Base-by-base conservation (phyloP, 225 moss, liverwort and hornwort genomes). In the Marchantia polymorpha region DNA sequence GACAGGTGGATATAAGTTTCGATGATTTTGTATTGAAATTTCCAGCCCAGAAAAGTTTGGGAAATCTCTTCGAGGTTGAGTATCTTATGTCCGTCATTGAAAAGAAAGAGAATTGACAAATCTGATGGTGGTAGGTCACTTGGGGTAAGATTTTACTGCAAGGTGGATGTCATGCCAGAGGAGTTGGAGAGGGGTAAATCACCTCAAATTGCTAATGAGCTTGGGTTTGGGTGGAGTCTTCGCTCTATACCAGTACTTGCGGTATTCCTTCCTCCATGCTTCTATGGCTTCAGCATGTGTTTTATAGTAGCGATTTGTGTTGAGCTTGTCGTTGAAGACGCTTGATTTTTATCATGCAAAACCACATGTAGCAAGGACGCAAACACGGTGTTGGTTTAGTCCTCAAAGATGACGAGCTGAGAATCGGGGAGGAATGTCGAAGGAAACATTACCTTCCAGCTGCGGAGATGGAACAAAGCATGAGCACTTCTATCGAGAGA, bases 221-320 rank as follows among this genome's bases (percentile, higher is more conserved):
- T 79, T 64, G 30, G 73, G 29, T 61, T 76, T 59, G 51, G 61
- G 30, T n/a, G 81, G 83, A 16, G 83, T 81, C 59, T 82, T 79
- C 51, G 79, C 75, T 25, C 79, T 75, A 72, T 87, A 84, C 75
- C 83, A 87, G 58, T 81, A 87, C 61, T 79, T 84, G n/a, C 83
- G 81, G 76, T 87, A 87, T 47, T 84, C 83, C 64, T 77, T 82
- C 31, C 86, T 83, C 79, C 69, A 80, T 55, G 67, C 71, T 13
- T 92, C 93, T 59, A 95, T 84, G 7, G 59, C 80, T 30, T 85
- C 84, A 56, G 25, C 53, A 31, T 91, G 79, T 23, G 49, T 81
- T 13, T 61, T 71, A 27, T 95, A 93, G 54, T 87, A 81, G 2
- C 72, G 23, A 6, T 12, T 75, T 50, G 90, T 64, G 50, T 95